Conservation (phyloP, 805 yeast species). For the Candida xiaguanensis region DNA sequence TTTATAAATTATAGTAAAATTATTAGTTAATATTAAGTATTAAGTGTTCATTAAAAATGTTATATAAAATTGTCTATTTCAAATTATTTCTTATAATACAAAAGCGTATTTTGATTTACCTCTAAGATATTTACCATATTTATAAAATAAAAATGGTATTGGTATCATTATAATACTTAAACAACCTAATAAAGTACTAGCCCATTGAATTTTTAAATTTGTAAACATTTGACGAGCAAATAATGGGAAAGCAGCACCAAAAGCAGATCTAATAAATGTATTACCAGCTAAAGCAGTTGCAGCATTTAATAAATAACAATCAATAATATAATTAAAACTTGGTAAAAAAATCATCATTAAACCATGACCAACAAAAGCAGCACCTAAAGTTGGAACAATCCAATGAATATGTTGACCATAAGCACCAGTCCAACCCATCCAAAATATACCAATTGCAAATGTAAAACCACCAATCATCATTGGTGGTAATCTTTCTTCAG, state of each 20-base stretch:
- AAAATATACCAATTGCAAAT: conserved; percentile 76
- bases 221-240: conserved; percentile 52
- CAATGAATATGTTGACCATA: conserved; percentile 72
- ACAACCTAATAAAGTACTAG: conserved; percentile 50
- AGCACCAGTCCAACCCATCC: conserved; percentile 88
- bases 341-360: conserved; percentile 57
- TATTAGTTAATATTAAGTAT: no score
- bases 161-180: conserved; percentile 51
- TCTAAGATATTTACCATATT: conserved; percentile 41
- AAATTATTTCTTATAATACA: conserved; percentile 2
- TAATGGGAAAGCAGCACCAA: conserved; percentile 62
- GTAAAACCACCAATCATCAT: conserved; percentile 68
- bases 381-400: conserved; percentile 58
- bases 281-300: conserved; percentile 67
- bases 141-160: conserved; percentile 52
- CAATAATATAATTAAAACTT: conserved; percentile 57
- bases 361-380: conserved; percentile 41
- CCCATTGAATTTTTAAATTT: conserved; percentile 52
- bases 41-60: no score
- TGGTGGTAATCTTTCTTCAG: conserved; percentile 79
- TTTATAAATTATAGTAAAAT: no score
- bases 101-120: conserved; percentile 28
- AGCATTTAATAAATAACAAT: conserved; percentile 53
- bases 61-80: no score
- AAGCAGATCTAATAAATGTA: conserved; percentile 53